phyloP scores from a whole-genome alignment of 176 grass and related monocot species.

The Hsuehochloa calcarea region DNA sequence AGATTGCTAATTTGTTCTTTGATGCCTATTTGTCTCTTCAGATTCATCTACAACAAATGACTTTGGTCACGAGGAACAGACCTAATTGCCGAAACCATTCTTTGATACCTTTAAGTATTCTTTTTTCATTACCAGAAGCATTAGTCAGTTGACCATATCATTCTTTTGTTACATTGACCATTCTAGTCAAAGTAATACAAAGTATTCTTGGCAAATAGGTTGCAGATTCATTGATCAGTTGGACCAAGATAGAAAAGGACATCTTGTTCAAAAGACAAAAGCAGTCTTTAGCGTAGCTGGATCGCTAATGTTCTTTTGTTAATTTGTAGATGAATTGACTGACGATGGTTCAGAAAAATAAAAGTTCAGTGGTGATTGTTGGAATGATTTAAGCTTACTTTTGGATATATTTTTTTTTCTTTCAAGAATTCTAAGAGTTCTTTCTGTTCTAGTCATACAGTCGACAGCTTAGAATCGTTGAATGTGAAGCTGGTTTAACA shows the following conservation, averaged over 20 bases:
- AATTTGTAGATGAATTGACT: conserved; percentile 26
- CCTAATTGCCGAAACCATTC: conserved; percentile 25
- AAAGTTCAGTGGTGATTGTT: neutral
- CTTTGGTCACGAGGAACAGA: conserved; percentile 19
- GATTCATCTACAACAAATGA: conserved; percentile 27
- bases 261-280: neutral
- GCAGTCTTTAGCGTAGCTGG: conserved; percentile 16
- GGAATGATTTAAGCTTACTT: neutral
- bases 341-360: neutral
- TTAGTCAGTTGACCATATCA: conserved; percentile 26
- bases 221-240: conserved; percentile 33
- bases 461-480: neutral
- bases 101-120: conserved; percentile 33
- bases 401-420: neutral
- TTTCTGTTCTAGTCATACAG: neutral
- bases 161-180: conserved; percentile 31
- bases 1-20: conserved; percentile 22
- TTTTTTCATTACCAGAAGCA: conserved; percentile 32
- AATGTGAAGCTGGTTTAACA: neutral
- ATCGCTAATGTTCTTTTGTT: conserved; percentile 15
- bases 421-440: neutral
- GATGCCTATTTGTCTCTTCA: conserved; percentile 24
- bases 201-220: conserved; percentile 32
- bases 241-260: conserved; percentile 20
- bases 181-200: conserved; percentile 30